A percentile compares a stretch with the other conserved stretches of the same genome.
Conservation (phyloP, 495 filamentous ascomycete species). For the Aspergillus ostianus region DNA sequence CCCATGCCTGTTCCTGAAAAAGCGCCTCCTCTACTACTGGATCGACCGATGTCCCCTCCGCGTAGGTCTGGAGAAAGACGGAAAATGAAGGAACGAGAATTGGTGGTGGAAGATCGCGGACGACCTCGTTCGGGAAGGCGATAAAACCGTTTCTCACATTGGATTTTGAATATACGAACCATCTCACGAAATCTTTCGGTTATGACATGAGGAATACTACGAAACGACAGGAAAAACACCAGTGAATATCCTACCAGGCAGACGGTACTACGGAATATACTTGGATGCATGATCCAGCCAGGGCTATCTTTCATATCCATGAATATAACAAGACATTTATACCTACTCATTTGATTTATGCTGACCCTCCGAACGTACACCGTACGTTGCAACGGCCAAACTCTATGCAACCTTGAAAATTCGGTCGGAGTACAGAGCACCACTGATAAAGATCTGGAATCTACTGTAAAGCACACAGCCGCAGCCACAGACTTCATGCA, state of each 20-base stretch:
- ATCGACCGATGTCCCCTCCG: slow-evolving; percentile 11
- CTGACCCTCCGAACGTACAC: background rate
- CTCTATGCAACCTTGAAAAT: too few relatives aligned
- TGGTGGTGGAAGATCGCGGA: slow-evolving; percentile 18
- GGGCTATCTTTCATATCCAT: background rate
- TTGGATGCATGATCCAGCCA: background rate
- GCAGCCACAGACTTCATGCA: too few relatives aligned
- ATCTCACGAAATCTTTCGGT: background rate
- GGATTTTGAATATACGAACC: background rate
- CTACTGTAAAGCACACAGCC: too few relatives aligned
- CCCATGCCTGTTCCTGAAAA: slow-evolving; percentile 5
- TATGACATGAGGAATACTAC: background rate
- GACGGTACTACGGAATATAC: background rate
- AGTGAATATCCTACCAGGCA: background rate
- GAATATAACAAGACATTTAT: background rate
- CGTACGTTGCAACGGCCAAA: background rate
- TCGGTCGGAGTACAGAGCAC: too few relatives aligned
- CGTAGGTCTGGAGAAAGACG: slow-evolving; percentile 20
- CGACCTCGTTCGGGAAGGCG: slow-evolving; percentile 16
- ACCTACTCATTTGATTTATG: background rate
- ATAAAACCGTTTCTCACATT: slow-evolving; percentile 8
- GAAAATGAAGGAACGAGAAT: slow-evolving; percentile 21
- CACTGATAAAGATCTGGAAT: too few relatives aligned
- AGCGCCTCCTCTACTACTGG: slow-evolving; percentile 12
- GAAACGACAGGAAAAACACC: background rate